Conservation (phyloP, 129 eudicot genomes). For the Rutidosis leptorrhynchoides region DNA sequence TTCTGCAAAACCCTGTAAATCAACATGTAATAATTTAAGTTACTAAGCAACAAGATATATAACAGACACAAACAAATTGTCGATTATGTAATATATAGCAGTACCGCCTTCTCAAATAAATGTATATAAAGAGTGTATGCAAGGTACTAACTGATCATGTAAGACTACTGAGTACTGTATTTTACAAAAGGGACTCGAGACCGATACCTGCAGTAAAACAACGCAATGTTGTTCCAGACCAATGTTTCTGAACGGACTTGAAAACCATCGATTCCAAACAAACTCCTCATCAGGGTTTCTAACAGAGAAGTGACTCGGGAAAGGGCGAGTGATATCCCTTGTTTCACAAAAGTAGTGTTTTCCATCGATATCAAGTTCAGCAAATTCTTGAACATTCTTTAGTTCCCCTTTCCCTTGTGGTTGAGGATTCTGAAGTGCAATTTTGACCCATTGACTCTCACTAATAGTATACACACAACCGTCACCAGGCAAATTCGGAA, state of each 20-base stretch:
- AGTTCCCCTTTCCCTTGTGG: slow-evolving; percentile 87
- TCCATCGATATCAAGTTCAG: slow-evolving; percentile 92
- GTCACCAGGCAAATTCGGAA: slow-evolving; percentile 87
- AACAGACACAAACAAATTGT: slow-evolving; percentile 5
- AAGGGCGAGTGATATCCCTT: slow-evolving; percentile 86
- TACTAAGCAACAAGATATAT: slow-evolving; percentile 7
- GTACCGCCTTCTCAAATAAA: not conserved
- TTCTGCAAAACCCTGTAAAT: slow-evolving; percentile 86
- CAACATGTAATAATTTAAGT: not conserved
- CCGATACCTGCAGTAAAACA: slow-evolving; percentile 73
- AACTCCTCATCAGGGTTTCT: slow-evolving; percentile 85
- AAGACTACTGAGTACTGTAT: not conserved
- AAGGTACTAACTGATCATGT: not conserved
- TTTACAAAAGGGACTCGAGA: not conserved
- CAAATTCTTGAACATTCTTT: slow-evolving; percentile 79
- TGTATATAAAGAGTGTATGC: not conserved
- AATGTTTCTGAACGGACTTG: slow-evolving; percentile 62
- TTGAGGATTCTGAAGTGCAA: slow-evolving; percentile 76
- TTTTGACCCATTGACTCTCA: slow-evolving; percentile 86
- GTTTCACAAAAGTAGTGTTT: slow-evolving; percentile 88
- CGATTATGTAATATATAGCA: not conserved
- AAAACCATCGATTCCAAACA: slow-evolving; percentile 96
- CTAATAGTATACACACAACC: slow-evolving; percentile 77
- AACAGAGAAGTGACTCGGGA: slow-evolving; percentile 74
- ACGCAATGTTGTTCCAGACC: slow-evolving; percentile 88